A percentile compares a stretch with the other conserved stretches of the same genome.
Evolutionary conservation across 345 rosid genomes (phyloP).

Genomic region (Gossypioides kirkii): DNA sequence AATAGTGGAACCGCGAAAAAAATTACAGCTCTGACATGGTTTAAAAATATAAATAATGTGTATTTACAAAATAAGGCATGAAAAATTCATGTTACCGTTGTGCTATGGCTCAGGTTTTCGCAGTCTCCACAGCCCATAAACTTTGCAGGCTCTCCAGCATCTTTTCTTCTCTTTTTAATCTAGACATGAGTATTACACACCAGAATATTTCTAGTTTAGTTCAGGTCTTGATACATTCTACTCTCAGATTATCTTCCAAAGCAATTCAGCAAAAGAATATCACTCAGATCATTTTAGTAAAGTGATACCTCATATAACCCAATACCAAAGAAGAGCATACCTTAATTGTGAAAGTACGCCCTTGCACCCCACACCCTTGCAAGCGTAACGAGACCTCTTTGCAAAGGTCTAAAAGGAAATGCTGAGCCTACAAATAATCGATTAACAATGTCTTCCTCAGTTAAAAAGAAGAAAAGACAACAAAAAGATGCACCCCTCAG

Average conservation of each 20-base stretch:
- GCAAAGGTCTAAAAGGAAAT: slow-evolving; percentile 71
- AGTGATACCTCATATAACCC: background rate
- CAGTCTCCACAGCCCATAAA: slow-evolving; percentile 90
- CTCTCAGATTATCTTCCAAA: slow-evolving; percentile 3
- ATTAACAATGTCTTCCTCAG: slow-evolving; percentile 10
- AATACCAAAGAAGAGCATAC: slow-evolving; percentile 24
- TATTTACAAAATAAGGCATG: background rate
- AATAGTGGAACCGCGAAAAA: background rate
- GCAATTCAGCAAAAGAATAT: slow-evolving; percentile 14
- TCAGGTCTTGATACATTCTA: background rate
- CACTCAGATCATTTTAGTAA: slow-evolving; percentile 1
- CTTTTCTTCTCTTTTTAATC: slow-evolving; percentile 80
- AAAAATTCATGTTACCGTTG: slow-evolving; percentile 45
- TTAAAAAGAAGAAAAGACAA: slow-evolving; percentile 3
- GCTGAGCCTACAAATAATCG: slow-evolving; percentile 49
- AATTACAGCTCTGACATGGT: background rate
- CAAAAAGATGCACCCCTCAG: slow-evolving; percentile 10
- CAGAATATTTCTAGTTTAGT: slow-evolving; percentile 7
- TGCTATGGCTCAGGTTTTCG: slow-evolving; percentile 81
- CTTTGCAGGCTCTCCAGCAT: slow-evolving; percentile 79
- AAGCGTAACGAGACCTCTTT: slow-evolving; percentile 85
- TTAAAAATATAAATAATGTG: background rate
- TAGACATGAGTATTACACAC: slow-evolving; percentile 24
- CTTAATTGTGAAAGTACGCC: slow-evolving; percentile 88
- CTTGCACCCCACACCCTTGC: slow-evolving; percentile 76